Conservation (phyloP, 257 asterid genomes). For the Solanum sejunctum region DNA sequence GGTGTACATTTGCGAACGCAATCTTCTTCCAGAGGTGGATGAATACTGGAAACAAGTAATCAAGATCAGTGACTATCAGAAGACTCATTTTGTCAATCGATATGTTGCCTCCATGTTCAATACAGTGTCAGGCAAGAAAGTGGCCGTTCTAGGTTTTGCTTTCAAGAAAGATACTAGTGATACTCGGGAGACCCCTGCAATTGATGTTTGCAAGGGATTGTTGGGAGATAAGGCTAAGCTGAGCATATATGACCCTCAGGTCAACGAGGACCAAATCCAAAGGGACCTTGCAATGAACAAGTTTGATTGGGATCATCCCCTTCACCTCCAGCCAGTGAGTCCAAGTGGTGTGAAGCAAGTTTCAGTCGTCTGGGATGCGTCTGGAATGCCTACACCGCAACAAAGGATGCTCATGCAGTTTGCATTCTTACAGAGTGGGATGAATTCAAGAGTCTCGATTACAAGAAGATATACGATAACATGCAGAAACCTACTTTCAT, state of each 20-base stretch:
- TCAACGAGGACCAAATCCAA: conserved; percentile 1
- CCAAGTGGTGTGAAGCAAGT: conserved; percentile 7
- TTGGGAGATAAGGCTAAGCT: neutral
- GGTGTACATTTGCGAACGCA: conserved; percentile 2
- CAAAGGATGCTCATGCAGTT: conserved; percentile 20
- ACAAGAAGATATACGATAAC: conserved; percentile 13
- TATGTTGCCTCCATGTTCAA: conserved; percentile 1
- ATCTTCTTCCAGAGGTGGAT: neutral
- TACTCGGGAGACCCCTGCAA: neutral
- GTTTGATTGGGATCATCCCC: conserved; percentile 1
- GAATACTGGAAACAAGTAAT: conserved; percentile 1
- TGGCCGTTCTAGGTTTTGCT: neutral
- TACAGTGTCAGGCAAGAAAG: neutral
- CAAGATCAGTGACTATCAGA: conserved; percentile 3
- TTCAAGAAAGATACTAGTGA: conserved; percentile 6
- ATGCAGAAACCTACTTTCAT: conserved; percentile 28
- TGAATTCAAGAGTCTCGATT: conserved; percentile 19
- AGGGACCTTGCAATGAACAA: neutral
- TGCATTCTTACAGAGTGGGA: conserved; percentile 27
- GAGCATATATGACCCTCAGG: conserved; percentile 5
- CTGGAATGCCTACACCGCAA: conserved; percentile 12
- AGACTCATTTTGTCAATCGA: neutral
- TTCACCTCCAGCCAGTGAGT: conserved; percentile 5
- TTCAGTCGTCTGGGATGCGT: conserved; percentile 10
- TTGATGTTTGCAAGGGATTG: conserved; percentile 3